Base-by-base conservation (phyloP, 495 filamentous ascomycete species). In the Rhypophila decipiens region DNA sequence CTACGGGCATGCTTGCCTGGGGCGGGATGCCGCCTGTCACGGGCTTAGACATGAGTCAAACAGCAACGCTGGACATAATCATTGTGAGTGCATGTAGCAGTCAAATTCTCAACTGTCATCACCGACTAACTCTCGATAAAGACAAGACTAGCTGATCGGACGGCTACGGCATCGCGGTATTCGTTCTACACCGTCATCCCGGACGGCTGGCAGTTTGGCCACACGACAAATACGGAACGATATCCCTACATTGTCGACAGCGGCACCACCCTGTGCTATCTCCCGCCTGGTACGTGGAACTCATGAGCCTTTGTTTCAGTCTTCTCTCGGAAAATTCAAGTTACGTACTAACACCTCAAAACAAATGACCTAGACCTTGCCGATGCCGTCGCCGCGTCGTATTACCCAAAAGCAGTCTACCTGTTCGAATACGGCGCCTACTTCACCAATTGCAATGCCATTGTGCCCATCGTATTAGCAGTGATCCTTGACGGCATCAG, bases 371-470 rank as follows among this genome's bases (percentile, higher is more conserved):
- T 46, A 62, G 62, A 51, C 24, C 54, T 82, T 8, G 76, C 79
- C 5, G 59, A 73, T 10, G 62, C 62, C 9, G 66, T 85, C 29
- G 79, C 77, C 44, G 49, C 47, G 0, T 59, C 72, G 0, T 86
- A 84, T 56, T 42, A 56, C n/a, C 81, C 81, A 0, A 68, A 75
- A 0, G 81, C 75, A 8, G 52, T 50, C 4, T 82, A 73, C 47
- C 56, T 69, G 49, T 56, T 64, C 35, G 49, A 59, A 21, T 54
- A 68, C n/a, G 71, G 68, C 7, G 61, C 64, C 21, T 85, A 77
- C 51, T 61, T 72, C 45, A 79, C 81, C 0, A 51, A 64, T 0
- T 86, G 82, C 58, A 61, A 72, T 41, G 78, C 82, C 17, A 68
- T 58, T 4, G 57, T 74, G 7, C 83, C 83, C 0, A 54, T 49